phyloP scores from a whole-genome alignment of 2,329 filamentous ascomycete genomes.

The Xylaria digitata region DNA sequence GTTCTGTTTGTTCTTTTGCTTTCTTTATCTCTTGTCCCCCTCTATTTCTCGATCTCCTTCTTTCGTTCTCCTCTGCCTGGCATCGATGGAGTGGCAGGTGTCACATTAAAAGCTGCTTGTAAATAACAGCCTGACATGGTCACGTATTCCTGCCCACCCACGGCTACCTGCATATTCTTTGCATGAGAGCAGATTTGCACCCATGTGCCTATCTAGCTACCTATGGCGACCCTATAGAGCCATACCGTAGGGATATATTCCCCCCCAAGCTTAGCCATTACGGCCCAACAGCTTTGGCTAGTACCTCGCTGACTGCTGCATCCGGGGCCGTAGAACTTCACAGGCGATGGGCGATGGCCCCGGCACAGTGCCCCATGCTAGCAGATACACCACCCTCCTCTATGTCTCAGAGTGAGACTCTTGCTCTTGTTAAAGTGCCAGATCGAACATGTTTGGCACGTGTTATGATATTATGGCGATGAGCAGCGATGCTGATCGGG shows the following conservation, averaged over 20 bases:
- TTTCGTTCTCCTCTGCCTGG: not conserved
- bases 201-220: conserved; percentile 28
- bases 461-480: conserved; percentile 25
- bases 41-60: not conserved
- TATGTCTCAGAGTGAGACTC: conserved; percentile 35
- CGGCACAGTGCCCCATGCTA: conserved; percentile 18
- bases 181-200: conserved; percentile 33
- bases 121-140: conserved; percentile 34
- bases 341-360: conserved; percentile 6
- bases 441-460: conserved; percentile 30
- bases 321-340: conserved; percentile 22
- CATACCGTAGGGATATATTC: conserved; percentile 29
- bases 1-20: conserved; percentile 27
- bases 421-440: conserved; percentile 10
- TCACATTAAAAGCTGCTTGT: conserved; percentile 44
- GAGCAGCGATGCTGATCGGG: conserved; percentile 1
- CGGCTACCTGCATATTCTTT: conserved; percentile 39
- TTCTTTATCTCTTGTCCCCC: not conserved
- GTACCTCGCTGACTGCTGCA: conserved; percentile 17
- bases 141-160: conserved; percentile 25
- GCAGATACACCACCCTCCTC: not conserved
- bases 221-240: conserved; percentile 15
- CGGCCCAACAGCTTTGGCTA: conserved; percentile 28
- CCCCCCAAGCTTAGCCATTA: conserved; percentile 29
- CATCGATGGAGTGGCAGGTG: conserved; percentile 42